These are phyloP conservation scores for Mycena leptocephala DNA, from an alignment of 768 basidiomycete species.

Conservation along the genomic window DNA sequence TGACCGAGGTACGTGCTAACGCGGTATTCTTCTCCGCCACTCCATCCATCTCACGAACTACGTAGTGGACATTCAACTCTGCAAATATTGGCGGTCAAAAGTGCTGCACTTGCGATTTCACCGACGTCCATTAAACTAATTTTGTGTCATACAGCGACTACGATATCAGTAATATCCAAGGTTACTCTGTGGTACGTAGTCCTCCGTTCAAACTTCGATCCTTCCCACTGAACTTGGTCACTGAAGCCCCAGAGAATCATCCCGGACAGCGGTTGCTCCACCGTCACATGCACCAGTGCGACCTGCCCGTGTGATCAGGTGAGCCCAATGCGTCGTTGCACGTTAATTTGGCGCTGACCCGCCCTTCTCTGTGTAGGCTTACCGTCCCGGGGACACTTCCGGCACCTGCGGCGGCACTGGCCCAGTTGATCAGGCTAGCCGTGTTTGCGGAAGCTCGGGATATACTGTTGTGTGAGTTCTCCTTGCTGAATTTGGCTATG, in stretches of 20 bases:
- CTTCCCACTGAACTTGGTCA: background rate
- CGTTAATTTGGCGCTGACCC: background rate
- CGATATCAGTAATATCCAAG: slow-evolving; percentile 16
- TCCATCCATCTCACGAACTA: background rate
- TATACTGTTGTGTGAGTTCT: slow-evolving; percentile 11
- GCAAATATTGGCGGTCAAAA: slow-evolving; percentile 1
- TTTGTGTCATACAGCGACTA: background rate
- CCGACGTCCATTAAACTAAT: too few species aligned
- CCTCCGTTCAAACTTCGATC: background rate
- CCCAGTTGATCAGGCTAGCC: background rate
- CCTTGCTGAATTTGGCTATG: too few species aligned
- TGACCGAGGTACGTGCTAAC: slow-evolving; percentile 15
- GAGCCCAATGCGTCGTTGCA: background rate
- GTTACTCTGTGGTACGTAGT: background rate
- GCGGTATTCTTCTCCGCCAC: too few species aligned
- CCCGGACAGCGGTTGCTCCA: background rate
- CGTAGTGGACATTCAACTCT: slow-evolving; percentile 13
- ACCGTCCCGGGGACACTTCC: slow-evolving; percentile 1
- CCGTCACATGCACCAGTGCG: background rate
- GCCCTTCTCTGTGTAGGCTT: background rate
- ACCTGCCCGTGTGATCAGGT: background rate
- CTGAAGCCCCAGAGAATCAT: slow-evolving; percentile 7
- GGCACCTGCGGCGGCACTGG: slow-evolving; percentile 12
- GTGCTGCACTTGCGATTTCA: background rate
- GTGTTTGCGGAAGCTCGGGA: background rate